These are phyloP conservation scores for Neotropicomus parvogracilis DNA, from an alignment of 1,284 basidiomycete genomes.

Conservation along the genomic window DNA sequence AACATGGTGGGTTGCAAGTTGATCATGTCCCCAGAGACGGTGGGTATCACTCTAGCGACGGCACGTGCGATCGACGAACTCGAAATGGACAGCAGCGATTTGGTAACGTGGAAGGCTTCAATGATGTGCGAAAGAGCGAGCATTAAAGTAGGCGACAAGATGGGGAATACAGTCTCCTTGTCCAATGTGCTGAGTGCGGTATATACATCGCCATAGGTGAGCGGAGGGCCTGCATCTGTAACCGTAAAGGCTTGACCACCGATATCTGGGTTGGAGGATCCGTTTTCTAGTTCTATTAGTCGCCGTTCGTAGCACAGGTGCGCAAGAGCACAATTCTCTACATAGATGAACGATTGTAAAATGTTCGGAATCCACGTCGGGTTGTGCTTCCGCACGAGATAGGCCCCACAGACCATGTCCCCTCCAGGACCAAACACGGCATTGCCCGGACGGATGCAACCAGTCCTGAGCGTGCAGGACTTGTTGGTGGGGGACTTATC, in stretches of 20 bases:
- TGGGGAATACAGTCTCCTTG: slow-evolving; percentile 50
- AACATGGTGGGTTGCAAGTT: slow-evolving; percentile 70
- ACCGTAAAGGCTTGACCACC: slow-evolving; percentile 66
- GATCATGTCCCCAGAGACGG: slow-evolving; percentile 50
- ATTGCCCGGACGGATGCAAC: slow-evolving; percentile 70
- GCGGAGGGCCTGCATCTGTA: slow-evolving; percentile 57
- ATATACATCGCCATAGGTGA: slow-evolving; percentile 61
- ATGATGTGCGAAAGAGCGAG: slow-evolving; percentile 51
- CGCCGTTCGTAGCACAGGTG: slow-evolving; percentile 70
- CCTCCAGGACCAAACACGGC: slow-evolving; percentile 71
- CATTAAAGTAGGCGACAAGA: slow-evolving; percentile 54
- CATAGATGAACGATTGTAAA: slow-evolving; percentile 63
- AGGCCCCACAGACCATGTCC: slow-evolving; percentile 60
- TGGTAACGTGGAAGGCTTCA: slow-evolving; percentile 51
- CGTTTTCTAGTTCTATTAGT: slow-evolving; percentile 47
- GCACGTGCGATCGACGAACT: slow-evolving; percentile 29
- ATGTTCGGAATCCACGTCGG: slow-evolving; percentile 58
- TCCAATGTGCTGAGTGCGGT: slow-evolving; percentile 46
- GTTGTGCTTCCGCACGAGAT: slow-evolving; percentile 55
- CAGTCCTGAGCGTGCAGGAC: slow-evolving; percentile 50
- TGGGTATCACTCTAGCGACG: slow-evolving; percentile 44
- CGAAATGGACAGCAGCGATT: slow-evolving; percentile 36
- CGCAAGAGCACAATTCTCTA: slow-evolving; percentile 68
- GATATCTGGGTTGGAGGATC: slow-evolving; percentile 52
- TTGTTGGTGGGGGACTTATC: slow-evolving; percentile 41